These are phyloP conservation scores for Colletotrichum sp. DNA, from an alignment of 2,329 filamentous ascomycete species.

Conservation along the genomic window DNA sequence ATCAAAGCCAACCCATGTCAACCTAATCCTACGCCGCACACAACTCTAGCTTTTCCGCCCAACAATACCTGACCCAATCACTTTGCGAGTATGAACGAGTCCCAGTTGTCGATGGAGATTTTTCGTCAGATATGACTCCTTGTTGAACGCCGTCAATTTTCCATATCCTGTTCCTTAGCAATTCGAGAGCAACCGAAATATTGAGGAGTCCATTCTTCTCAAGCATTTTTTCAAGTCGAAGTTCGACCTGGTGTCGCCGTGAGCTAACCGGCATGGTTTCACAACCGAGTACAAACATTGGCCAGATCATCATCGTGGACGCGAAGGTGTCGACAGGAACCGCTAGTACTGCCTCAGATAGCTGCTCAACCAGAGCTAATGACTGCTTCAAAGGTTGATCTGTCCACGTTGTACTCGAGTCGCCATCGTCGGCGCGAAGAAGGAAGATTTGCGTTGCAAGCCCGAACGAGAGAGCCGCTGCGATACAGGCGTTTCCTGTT, in stretches of 20 bases:
- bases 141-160: background rate
- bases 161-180: background rate
- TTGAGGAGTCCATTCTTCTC: conserved; percentile 5
- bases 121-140: accelerated
- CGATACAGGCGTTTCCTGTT: conserved; percentile 6
- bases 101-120: accelerated
- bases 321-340: background rate
- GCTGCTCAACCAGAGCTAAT: background rate
- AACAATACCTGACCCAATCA: background rate
- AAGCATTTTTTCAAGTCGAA: background rate
- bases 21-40: background rate
- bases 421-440: background rate
- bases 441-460: conserved; percentile 13
- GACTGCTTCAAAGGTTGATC: background rate
- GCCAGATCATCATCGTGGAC: conserved; percentile 17
- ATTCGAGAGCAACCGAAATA: background rate
- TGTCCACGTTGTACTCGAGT: background rate
- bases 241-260: background rate
- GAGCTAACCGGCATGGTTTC: background rate
- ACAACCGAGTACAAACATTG: conserved; percentile 7
- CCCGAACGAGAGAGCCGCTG: background rate
- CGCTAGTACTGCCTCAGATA: background rate
- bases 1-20: background rate
- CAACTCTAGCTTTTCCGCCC: background rate
- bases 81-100: background rate